phyloP scores from a whole-genome alignment of 768 basidiomycete genomes.

The Rhizopogon roseolus region DNA sequence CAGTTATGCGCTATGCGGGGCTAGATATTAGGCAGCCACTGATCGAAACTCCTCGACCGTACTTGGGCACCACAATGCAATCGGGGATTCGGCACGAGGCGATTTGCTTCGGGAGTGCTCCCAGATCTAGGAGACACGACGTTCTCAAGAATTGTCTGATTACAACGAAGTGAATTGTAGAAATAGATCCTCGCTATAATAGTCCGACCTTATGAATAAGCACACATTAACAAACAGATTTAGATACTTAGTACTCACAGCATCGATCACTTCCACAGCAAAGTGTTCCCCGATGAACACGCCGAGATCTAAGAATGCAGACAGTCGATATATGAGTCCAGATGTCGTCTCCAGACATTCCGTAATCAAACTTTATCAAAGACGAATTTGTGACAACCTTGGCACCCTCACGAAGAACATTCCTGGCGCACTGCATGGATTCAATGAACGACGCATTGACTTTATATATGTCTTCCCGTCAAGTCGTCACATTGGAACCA shows the following conservation, averaged over 20 bases:
- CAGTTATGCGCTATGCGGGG: not conserved
- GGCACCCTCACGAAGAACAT: constrained; percentile 23
- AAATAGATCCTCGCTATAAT: constrained; percentile 14
- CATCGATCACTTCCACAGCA: constrained; percentile 13
- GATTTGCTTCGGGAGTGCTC: not conserved
- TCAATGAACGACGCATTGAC: constrained; percentile 31
- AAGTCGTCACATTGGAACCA: constrained; percentile 24
- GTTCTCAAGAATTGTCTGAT: not conserved
- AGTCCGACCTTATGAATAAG: constrained; percentile 21
- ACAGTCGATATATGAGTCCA: constrained; percentile 23
- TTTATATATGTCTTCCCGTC: constrained; percentile 26
- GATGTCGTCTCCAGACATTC: constrained; percentile 25
- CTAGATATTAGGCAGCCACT: not conserved
- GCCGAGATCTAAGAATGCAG: constrained; percentile 27
- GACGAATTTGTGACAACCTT: constrained; percentile 23
- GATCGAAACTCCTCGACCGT: not conserved
- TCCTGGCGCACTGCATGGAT: constrained; percentile 27
- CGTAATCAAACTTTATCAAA: constrained; percentile 14
- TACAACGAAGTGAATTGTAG: not conserved
- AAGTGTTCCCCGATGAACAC: constrained; percentile 27
- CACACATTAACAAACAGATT: constrained; percentile 1
- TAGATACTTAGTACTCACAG: constrained; percentile 17
- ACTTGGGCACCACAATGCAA: not conserved
- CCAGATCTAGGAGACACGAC: not conserved
- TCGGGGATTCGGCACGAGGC: not conserved